Conservation (phyloP, 2,329 filamentous ascomycete genomes). For the Fusarium verrucosum region DNA sequence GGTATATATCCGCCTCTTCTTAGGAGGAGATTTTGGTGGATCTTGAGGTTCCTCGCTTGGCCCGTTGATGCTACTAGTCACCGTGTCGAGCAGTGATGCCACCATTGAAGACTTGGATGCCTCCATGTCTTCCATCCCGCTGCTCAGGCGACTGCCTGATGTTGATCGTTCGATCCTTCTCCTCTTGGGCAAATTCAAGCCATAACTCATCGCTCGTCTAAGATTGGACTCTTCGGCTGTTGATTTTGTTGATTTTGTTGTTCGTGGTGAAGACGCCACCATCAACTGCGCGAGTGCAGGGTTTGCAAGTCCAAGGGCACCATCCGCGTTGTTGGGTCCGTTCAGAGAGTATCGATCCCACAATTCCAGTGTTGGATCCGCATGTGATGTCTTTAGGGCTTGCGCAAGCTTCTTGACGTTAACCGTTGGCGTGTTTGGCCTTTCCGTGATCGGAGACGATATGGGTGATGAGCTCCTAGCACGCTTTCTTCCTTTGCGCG, state of each 20-base stretch:
- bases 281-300: constrained; percentile 71
- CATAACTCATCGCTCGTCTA: constrained; percentile 74
- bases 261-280: constrained; percentile 75
- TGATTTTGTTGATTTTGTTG: constrained; percentile 57
- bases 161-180: constrained; percentile 65
- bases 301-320: constrained; percentile 58
- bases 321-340: constrained; percentile 53
- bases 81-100: constrained; percentile 73
- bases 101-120: constrained; percentile 66
- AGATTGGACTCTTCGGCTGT: constrained; percentile 54
- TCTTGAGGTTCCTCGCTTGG: constrained; percentile 48
- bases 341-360: constrained; percentile 77
- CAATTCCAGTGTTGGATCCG: constrained; percentile 77
- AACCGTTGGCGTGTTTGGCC: constrained; percentile 56
- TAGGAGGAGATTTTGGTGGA: constrained; percentile 54
- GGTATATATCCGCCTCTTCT: constrained; percentile 48
- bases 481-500: constrained; percentile 68
- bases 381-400: constrained; percentile 71
- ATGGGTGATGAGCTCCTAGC: constrained; percentile 78
- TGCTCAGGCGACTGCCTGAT: constrained; percentile 47
- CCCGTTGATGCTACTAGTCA: constrained; percentile 63
- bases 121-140: constrained; percentile 53
- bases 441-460: constrained; percentile 69
- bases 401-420: constrained; percentile 68
- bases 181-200: constrained; percentile 76